Evolutionary conservation across 2,329 filamentous ascomycete genomes (phyloP), one percentile per base, ranked within the genome.

Genomic region (Calonectria fujianensis): DNA sequence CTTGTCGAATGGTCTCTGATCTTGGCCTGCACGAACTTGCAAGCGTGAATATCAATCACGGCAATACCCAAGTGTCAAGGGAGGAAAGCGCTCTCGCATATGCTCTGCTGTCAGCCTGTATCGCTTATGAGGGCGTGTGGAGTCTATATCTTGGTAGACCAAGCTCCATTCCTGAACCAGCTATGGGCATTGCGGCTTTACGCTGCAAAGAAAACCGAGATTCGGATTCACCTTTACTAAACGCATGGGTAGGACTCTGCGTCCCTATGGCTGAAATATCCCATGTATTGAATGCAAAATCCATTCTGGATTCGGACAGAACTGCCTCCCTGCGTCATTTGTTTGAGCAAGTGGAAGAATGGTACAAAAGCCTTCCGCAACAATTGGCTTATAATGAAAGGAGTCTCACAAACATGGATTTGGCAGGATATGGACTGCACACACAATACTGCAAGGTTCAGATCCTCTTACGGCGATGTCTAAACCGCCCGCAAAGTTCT

Each of bases 121-220:
- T 75, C 7, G 70, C 67, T 1, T 75, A 75, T 13, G 70, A 75
- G 52, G 73, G 70, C 0, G 70, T 75, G 1, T 75, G 73, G 73
- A 75, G 65, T 11, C 61, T 75, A 13, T 75, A 75, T 39, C 73
- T 75, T 24, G 73, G 70, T n/a, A 69, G 73, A 50, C 73, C 73
- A 29, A 75, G 73, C 37, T 75, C 69, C 9, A 75, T 75, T 51
- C 73, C 73, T 9, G 50, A 27, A 37, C 70, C 73, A 5, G 32
- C 66, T 20, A 67, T 75, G 73, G 50, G 35, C 31, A 27, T 70
- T 61, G 73, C 35, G 9, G 32, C 37, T 51, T 66, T 66, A 13
- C 73, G 70, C 24, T 70, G 70, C 31, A 69, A 27, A 16, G 59
- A 35, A 18, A n/a, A 67, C 1, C 69, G 65, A 20, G 51, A 73